Evolutionary conservation across 768 basidiomycete genomes (phyloP).

Genomic region (Glaciozyma martinii): DNA sequence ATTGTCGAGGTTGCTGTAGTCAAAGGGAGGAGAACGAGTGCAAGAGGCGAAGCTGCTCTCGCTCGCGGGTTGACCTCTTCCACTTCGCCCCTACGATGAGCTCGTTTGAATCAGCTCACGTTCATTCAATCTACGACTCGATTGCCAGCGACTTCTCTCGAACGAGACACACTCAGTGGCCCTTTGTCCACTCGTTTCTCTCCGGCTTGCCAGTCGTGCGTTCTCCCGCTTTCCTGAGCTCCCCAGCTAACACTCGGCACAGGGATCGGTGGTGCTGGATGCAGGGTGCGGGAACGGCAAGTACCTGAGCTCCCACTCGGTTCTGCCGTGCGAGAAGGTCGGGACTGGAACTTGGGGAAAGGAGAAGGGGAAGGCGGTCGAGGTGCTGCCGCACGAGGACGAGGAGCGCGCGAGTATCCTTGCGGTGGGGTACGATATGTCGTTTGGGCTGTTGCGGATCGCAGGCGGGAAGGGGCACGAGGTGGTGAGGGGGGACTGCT

Average conservation of each 20-base stretch:
- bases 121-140: slow-evolving; percentile 72
- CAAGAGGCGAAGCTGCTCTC: too few species aligned
- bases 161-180: slow-evolving; percentile 58
- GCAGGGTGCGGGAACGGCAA: slow-evolving; percentile 97
- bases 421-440: slow-evolving; percentile 22
- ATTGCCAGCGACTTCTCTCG: slow-evolving; percentile 82
- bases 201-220: not conserved
- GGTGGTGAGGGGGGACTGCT: slow-evolving; percentile 69
- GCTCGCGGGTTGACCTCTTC: too few species aligned
- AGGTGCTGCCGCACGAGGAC: not conserved
- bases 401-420: not conserved
- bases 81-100: too few species aligned
- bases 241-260: slow-evolving; percentile 73
- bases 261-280: slow-evolving; percentile 81
- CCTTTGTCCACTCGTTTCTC: slow-evolving; percentile 13
- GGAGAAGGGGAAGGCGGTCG: slow-evolving; percentile 18
- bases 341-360: slow-evolving; percentile 3
- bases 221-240: not conserved
- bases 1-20: too few species aligned
- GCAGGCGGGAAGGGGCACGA: slow-evolving; percentile 48
- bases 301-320: slow-evolving; percentile 53
- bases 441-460: slow-evolving; percentile 24
- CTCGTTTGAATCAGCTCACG: slow-evolving; percentile 62
- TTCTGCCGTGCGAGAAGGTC: slow-evolving; percentile 6
- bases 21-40: too few species aligned